Evolutionary conservation across 495 filamentous ascomycete genomes (phyloP).

Genomic region (Daldinia decipiens): DNA sequence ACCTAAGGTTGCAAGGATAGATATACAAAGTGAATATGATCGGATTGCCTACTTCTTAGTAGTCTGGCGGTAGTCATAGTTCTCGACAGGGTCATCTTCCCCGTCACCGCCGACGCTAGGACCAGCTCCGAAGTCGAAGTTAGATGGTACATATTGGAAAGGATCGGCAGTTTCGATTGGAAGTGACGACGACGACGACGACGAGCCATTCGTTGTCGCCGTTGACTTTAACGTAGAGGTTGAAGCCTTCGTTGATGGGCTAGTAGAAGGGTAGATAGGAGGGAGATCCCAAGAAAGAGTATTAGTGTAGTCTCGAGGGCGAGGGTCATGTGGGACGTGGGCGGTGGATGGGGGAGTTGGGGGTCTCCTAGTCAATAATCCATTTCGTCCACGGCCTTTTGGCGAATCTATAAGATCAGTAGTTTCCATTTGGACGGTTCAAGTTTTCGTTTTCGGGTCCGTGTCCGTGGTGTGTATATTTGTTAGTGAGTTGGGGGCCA

Average conservation of each 20-base stretch:
- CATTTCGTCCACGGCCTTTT: conserved; percentile 33
- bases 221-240: background rate
- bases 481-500: conserved; percentile 6
- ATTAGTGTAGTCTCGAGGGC: conserved; percentile 32
- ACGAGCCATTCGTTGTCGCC: background rate
- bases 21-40: background rate
- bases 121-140: conserved; percentile 17
- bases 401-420: conserved; percentile 25
- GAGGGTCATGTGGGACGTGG: conserved; percentile 34
- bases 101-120: background rate
- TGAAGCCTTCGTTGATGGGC: background rate
- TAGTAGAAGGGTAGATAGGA: conserved; percentile 2
- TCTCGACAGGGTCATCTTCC: background rate
- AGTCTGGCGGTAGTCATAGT: background rate
- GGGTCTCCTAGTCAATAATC: conserved; percentile 36
- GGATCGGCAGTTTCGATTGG: conserved; percentile 8
- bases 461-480: too few relatives aligned
- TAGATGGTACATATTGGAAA: conserved; percentile 27
- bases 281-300: conserved; percentile 21
- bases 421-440: conserved; percentile 34
- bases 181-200: background rate
- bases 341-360: conserved; percentile 29
- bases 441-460: background rate
- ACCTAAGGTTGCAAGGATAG: background rate
- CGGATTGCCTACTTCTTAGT: background rate